phyloP scores from a whole-genome alignment of 2,329 filamentous ascomycete genomes.

The Purpureocillium takamizusanense region DNA sequence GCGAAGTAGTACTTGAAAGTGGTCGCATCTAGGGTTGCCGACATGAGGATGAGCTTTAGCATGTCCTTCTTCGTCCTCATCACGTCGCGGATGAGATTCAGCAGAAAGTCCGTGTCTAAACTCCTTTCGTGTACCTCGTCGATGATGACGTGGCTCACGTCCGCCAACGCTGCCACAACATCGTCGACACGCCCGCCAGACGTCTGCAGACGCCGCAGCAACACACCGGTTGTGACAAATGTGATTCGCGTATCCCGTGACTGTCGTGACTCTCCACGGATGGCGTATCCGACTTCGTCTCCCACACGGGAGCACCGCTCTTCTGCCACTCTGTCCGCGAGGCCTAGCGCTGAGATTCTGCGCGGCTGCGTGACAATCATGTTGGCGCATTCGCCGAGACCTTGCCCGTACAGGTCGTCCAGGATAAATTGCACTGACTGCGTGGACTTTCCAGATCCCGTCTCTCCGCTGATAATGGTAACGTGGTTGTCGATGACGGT shows the following conservation, averaged over 20 bases:
- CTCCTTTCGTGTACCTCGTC: conserved; percentile 96
- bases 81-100: conserved; percentile 80
- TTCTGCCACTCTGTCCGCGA: conserved; percentile 90
- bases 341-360: conserved; percentile 84
- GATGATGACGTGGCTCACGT: conserved; percentile 90
- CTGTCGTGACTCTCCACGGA: conserved; percentile 79
- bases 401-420: conserved; percentile 74
- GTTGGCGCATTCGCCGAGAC: conserved; percentile 69
- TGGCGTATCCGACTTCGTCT: conserved; percentile 83
- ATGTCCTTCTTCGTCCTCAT: conserved; percentile 65
- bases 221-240: conserved; percentile 90
- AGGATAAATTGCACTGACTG: conserved; percentile 95
- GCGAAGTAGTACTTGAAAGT: conserved; percentile 82
- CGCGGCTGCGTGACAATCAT: conserved; percentile 95
- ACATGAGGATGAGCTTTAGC: conserved; percentile 90
- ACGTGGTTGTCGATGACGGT: conserved; percentile 74
- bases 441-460: conserved; percentile 92
- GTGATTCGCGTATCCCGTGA: conserved; percentile 75
- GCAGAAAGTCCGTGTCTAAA: conserved; percentile 86
- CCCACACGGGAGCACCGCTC: conserved; percentile 78
- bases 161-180: conserved; percentile 70
- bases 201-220: conserved; percentile 83
- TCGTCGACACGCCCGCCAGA: conserved; percentile 74
- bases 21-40: conserved; percentile 82
- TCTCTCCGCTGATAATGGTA: conserved; percentile 94